Evolutionary conservation across 1,284 basidiomycete species (phyloP).

Genomic region (Apiotrichum akiyoshidainum): DNA sequence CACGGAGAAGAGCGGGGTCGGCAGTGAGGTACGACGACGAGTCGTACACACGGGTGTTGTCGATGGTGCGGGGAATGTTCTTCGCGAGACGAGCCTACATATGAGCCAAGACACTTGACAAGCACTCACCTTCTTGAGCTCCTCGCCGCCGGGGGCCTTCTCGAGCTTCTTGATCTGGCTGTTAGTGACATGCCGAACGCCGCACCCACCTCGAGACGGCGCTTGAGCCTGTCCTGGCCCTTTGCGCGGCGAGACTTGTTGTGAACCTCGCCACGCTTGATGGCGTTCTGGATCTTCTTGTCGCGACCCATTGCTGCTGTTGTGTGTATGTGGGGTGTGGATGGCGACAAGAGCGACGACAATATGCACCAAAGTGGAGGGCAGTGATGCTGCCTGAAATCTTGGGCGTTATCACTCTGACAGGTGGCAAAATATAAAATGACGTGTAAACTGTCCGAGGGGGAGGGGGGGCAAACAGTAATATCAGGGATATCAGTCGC

Average conservation of each 20-base stretch:
- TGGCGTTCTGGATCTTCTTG: conserved; percentile 70
- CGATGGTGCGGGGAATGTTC: conserved; percentile 86
- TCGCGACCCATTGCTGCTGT: conserved; percentile 39
- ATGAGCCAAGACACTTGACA: not conserved
- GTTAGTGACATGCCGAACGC: conserved; percentile 2
- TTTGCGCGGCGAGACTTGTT: conserved; percentile 75
- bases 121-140: conserved; percentile 36
- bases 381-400: too few species aligned
- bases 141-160: conserved; percentile 38
- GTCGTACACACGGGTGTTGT: conserved; percentile 88
- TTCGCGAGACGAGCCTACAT: conserved; percentile 72
- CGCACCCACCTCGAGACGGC: conserved; percentile 66
- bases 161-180: conserved; percentile 43
- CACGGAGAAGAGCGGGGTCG: conserved; percentile 56
- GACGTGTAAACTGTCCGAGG: too few species aligned
- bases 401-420: too few species aligned
- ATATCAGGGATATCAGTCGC: too few species aligned
- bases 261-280: conserved; percentile 72
- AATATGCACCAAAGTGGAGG: too few species aligned
- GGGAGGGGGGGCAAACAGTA: too few species aligned
- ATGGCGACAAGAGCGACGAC: not conserved
- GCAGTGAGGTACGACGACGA: conserved; percentile 71
- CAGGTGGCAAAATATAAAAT: too few species aligned
- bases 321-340: not conserved
- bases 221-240: conserved; percentile 73